phyloP scores from a whole-genome alignment of 352 stramenopile species.

The Phytophthora sp. region DNA sequence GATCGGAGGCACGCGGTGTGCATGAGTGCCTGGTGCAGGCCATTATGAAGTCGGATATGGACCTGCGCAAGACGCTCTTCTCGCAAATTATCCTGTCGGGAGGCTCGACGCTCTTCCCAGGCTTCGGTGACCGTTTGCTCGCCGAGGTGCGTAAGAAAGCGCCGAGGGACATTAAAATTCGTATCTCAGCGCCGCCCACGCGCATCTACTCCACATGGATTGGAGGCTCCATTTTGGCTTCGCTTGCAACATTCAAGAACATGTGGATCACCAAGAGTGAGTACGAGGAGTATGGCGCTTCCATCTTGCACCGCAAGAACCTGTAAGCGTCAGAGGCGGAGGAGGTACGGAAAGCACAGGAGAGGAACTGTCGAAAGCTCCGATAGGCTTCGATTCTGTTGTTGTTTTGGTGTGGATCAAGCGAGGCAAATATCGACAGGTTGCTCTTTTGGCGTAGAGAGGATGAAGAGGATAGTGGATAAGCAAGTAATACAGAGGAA shows the following conservation, averaged over 20 bases:
- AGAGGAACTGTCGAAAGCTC: not conserved
- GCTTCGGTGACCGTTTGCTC: slow-evolving; percentile 95
- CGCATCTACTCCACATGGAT: slow-evolving; percentile 97
- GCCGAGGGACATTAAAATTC: slow-evolving; percentile 93
- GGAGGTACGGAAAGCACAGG: slow-evolving; percentile 8
- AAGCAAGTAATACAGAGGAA: slow-evolving; percentile 32
- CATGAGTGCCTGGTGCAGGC: slow-evolving; percentile 91
- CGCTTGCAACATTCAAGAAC: slow-evolving; percentile 97
- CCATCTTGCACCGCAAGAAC: slow-evolving; percentile 98
- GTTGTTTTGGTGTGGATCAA: slow-evolving; percentile 39
- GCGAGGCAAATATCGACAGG: slow-evolving; percentile 1
- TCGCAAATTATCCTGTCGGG: slow-evolving; percentile 93
- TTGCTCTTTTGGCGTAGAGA: slow-evolving; percentile 26
- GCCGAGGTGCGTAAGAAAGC: slow-evolving; percentile 93
- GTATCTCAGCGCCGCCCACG: slow-evolving; percentile 96
- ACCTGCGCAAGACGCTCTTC: slow-evolving; percentile 95
- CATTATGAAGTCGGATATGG: slow-evolving; percentile 98
- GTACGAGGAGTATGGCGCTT: slow-evolving; percentile 97
- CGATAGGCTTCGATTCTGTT: slow-evolving; percentile 34
- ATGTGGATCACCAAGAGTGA: slow-evolving; percentile 99
- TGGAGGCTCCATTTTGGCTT: slow-evolving; percentile 97
- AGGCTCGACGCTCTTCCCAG: slow-evolving; percentile 95
- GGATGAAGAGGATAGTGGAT: slow-evolving; percentile 6
- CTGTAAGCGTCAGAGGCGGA: slow-evolving; percentile 51
- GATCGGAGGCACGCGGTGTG: slow-evolving; percentile 79